Evolutionary conservation across 192 early-diverging fungal species (phyloP).

Genomic region (Linnemannia elongata): DNA sequence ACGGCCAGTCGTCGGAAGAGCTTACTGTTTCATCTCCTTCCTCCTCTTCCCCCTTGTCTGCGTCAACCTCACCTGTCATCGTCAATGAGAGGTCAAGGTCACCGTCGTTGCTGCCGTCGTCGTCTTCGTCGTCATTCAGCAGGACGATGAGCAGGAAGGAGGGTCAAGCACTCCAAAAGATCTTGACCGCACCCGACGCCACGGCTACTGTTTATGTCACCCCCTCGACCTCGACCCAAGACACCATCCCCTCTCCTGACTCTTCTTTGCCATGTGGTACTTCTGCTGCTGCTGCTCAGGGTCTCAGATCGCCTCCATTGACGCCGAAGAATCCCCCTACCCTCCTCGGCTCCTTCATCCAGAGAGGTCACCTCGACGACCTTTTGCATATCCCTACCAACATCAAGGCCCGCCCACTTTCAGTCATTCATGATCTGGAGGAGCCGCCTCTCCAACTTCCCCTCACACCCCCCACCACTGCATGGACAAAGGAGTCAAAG

Average conservation of each 20-base stretch:
- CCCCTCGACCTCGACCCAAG: not conserved
- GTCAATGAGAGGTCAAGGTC: not conserved
- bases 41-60: not conserved
- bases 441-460: slow-evolving; percentile 8
- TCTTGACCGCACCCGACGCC: slow-evolving; percentile 12
- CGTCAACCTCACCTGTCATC: not conserved
- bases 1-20: not conserved
- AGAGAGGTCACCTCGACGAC: not conserved
- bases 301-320: slow-evolving; percentile 36
- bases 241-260: not conserved
- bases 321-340: slow-evolving; percentile 28
- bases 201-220: not conserved
- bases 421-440: slow-evolving; percentile 41
- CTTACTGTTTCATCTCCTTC: not conserved
- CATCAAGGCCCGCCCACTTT: slow-evolving; percentile 22
- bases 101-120: not conserved
- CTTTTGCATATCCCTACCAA: not conserved
- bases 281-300: not conserved
- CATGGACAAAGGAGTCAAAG: not conserved
- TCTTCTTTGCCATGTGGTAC: not conserved
- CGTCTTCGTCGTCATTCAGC: not conserved
- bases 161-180: slow-evolving; percentile 7
- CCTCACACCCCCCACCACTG: not conserved
- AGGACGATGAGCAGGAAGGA: slow-evolving; percentile 18
- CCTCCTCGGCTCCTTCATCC: slow-evolving; percentile 14